Evolutionary conservation across 306 rosid species (phyloP), one percentile per base, ranked within the genome.

Genomic region (Vigna radiata): DNA sequence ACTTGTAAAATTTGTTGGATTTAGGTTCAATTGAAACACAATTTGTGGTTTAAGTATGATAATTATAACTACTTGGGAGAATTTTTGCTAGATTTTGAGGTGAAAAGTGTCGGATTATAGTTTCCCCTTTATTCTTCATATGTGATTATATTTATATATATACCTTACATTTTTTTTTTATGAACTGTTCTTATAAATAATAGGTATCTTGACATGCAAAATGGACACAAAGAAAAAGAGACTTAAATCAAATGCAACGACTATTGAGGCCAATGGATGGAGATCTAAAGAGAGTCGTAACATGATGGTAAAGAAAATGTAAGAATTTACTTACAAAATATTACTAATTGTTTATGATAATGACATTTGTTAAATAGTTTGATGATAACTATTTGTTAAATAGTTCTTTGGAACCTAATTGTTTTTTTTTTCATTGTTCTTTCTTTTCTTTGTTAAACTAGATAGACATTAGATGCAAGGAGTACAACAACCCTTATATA

Each of bases 301-400:
- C 17, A 29, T 1, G 41, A 72, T 64, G 64, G 43, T 17, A 18
- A 53, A 72, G 16, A 33, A 54, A 43, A 64, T 79, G 83, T 79
- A 72, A 79, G 8, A 27, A 13, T 18, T 27, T 2, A 49, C n/a
- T 46, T 27, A 67, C 37, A 3, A 41, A 62, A 50, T n/a, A 25
- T 48, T 39, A 4, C 41, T 72, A 5, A 17, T 33, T 33, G 23
- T 62, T 62, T 7, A 33, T 31, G 23, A 21, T n/a, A n/a, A n/a
- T n/a, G n/a, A n/a, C n/a, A n/a, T n/a, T n/a, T n/a, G n/a, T n/a
- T n/a, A n/a, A n/a, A n/a, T n/a, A n/a, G n/a, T n/a, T n/a, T n/a
- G n/a, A n/a, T n/a, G n/a, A n/a, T n/a, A n/a, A n/a, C n/a, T n/a
- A n/a, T n/a, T n/a, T n/a, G n/a, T n/a, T n/a, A n/a, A n/a, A n/a